Base-by-base conservation (phyloP, 352 stramenopile genomes). In the Phytophthora hybrid region DNA sequence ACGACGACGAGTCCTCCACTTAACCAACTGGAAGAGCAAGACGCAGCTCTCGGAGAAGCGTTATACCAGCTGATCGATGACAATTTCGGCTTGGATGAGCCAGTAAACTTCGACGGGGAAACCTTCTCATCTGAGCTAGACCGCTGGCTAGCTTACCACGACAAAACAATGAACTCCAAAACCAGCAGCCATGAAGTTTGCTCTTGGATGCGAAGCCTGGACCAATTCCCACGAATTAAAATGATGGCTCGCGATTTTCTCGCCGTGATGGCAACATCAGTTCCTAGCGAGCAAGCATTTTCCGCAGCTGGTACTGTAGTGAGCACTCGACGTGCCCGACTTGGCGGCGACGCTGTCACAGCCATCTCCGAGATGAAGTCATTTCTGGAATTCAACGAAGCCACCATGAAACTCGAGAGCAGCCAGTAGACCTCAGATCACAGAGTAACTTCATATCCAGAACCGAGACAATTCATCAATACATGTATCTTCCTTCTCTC, bases 191-290 rank as follows among this genome's bases (percentile, higher is more conserved):
- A 47, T 4, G 63, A 58, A 21, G 57, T 66, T 32, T 77, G 63
- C 37, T 4, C 8, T 2, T 77, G 63, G 58, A 66, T 72, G 57
- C 19, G 19, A 49, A 62, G 7, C 13, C n/a, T 53, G 7, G 44
- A 61, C 2, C 18, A 55, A 1, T 73, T 66, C 29, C 69, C 63
- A 5, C 13, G 64, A 55, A 77, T 73, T 16, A 11, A 70, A 19
- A 66, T 66, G 34, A 73, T 69, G 64, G 52, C 59, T 11, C 46
- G 59, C 1, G 57, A 77, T 19, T 69, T 59, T 46, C 60, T 75
- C 13, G 70, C 21, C 1, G 64, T 77, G 14, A 68, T 66, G 54
- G 70, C 70, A 21, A 69, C 70, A n/a, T 73, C 64, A 1, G 70
- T 70, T 41, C 59, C 69, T 4, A 76, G 62, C 16, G 44, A 76